Evolutionary conservation across 1,139 yeast species (phyloP).

Genomic region (Scheffersomyces parashehatae): DNA sequence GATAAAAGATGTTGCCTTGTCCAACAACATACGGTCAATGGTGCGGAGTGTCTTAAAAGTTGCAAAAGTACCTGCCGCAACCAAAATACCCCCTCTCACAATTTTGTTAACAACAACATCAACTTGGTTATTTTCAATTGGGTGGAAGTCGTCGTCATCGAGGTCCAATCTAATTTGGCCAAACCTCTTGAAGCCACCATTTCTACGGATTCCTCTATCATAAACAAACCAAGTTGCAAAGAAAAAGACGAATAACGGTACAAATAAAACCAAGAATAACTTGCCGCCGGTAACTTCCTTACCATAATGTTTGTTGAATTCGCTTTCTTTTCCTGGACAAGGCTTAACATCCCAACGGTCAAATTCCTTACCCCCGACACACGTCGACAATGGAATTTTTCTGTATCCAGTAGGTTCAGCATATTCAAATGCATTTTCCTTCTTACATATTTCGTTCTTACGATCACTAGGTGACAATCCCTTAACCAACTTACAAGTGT

Average conservation of each 20-base stretch:
- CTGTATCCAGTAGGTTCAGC: conserved; percentile 83
- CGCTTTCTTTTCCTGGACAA: conserved; percentile 85
- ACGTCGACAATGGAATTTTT: conserved; percentile 70
- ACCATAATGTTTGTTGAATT: conserved; percentile 61
- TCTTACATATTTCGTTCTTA: conserved; percentile 57
- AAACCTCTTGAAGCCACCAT: conserved; percentile 76
- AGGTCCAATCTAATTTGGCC: conserved; percentile 82
- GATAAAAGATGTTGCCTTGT: conserved; percentile 33
- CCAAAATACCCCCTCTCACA: conserved; percentile 62
- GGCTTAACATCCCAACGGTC: conserved; percentile 69
- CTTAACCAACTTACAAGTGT: conserved; percentile 78
- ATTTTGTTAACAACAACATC: conserved; percentile 64
- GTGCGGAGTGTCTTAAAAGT: conserved; percentile 37
- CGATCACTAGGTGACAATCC: conserved; percentile 73
- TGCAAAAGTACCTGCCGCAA: conserved; percentile 46
- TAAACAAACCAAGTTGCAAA: conserved; percentile 71
- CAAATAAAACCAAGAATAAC: conserved; percentile 49
- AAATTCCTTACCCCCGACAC: conserved; percentile 67
- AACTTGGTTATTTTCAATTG: conserved; percentile 66
- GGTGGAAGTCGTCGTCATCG: conserved; percentile 60
- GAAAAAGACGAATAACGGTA: conserved; percentile 61
- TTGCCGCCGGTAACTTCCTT: conserved; percentile 57
- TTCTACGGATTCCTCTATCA: conserved; percentile 76
- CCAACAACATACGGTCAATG: conserved; percentile 36
- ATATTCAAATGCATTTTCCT: conserved; percentile 61